Percentiles rank a stretch among this genome's conserved stretches.
Conservation (phyloP, 192 early-diverging fungal genomes). For the Allomyces arbusculus region DNA sequence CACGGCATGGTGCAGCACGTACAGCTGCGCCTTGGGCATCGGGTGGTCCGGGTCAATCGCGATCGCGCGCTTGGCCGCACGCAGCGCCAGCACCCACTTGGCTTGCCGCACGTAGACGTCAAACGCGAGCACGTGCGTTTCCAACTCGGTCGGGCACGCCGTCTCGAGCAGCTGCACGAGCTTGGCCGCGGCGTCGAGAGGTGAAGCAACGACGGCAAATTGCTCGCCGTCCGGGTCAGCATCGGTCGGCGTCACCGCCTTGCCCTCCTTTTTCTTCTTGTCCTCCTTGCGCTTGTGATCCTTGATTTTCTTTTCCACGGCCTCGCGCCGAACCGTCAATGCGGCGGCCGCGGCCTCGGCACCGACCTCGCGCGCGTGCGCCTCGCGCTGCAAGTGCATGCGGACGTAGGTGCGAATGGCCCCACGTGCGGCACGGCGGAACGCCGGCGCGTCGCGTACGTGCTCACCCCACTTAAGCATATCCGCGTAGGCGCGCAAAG, state of each 20-base stretch:
- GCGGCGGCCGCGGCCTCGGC: slow-evolving; percentile 55
- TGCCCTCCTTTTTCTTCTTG: slow-evolving; percentile 20
- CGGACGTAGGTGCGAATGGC: neutral
- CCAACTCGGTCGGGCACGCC: slow-evolving; percentile 26
- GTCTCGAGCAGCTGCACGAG: slow-evolving; percentile 52
- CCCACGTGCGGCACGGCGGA: neutral
- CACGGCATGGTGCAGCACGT: too few species aligned
- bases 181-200: slow-evolving; percentile 51
- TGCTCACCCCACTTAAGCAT: slow-evolving; percentile 60
- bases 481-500: slow-evolving; percentile 66
- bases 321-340: slow-evolving; percentile 38
- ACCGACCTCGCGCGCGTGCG: slow-evolving; percentile 12
- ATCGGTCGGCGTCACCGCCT: slow-evolving; percentile 21
- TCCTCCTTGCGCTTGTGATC: slow-evolving; percentile 17
- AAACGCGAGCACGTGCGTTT: slow-evolving; percentile 39
- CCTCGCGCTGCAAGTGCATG: too few species aligned
- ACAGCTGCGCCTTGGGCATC: too few species aligned
- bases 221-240: slow-evolving; percentile 53
- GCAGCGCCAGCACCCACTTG: slow-evolving; percentile 7
- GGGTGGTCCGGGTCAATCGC: too few species aligned
- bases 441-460: slow-evolving; percentile 36
- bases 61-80: too few species aligned
- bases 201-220: slow-evolving; percentile 24
- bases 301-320: slow-evolving; percentile 5
- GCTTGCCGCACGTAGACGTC: slow-evolving; percentile 46